Evolutionary conservation across 257 asterid genomes (phyloP).

Genomic region (Prunella vulgaris): DNA sequence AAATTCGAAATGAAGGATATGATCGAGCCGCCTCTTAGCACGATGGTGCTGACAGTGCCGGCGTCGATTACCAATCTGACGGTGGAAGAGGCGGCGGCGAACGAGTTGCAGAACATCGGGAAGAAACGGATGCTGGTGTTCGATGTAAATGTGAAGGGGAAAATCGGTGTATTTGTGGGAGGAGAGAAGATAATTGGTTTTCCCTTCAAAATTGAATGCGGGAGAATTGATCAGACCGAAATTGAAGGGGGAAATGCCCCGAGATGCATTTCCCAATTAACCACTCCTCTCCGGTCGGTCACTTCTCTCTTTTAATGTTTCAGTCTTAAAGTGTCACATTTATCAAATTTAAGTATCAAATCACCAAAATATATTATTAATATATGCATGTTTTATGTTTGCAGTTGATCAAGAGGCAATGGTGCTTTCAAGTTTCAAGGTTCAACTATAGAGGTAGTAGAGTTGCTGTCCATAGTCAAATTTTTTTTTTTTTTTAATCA

Average conservation of each 20-base stretch:
- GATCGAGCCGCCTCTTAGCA: conserved; percentile 22
- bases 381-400: not conserved
- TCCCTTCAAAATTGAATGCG: conserved; percentile 31
- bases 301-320: not conserved
- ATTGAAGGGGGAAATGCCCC: conserved; percentile 36
- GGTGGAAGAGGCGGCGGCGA: conserved; percentile 31
- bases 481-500: not conserved
- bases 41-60: conserved; percentile 15
- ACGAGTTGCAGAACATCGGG: conserved; percentile 18
- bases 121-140: conserved; percentile 25
- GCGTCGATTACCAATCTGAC: not conserved
- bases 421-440: not conserved
- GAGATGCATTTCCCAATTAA: conserved; percentile 14
- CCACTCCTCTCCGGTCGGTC: conserved; percentile 1
- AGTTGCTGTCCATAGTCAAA: not conserved
- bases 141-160: conserved; percentile 28
- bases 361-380: too few relatives aligned
- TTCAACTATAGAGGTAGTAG: not conserved
- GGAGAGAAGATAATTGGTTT: conserved; percentile 25
- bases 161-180: conserved; percentile 19
- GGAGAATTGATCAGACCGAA: conserved; percentile 28
- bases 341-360: too few relatives aligned
- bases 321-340: too few relatives aligned
- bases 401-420: conserved; percentile 2
- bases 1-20: conserved; percentile 3